Evolutionary conservation across 2,329 filamentous ascomycete genomes (phyloP).

Genomic region (Sporothrix curviconia): DNA sequence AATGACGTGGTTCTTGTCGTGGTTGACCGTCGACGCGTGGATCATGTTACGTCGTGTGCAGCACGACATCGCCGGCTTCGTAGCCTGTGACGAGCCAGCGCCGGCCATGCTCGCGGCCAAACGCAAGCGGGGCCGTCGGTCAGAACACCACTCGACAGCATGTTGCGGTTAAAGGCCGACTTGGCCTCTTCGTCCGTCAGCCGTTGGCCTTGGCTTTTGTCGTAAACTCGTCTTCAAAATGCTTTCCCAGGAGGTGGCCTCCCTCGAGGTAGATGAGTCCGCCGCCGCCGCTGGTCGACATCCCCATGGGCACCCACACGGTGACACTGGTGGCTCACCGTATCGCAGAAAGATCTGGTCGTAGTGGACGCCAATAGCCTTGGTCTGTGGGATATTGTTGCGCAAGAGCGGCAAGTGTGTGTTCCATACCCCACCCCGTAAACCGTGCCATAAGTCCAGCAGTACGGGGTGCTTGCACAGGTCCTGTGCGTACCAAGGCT

Average conservation of each 20-base stretch:
- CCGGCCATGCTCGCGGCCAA: conserved; percentile 24
- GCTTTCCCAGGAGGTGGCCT: conserved; percentile 33
- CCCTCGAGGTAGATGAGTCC: conserved; percentile 54
- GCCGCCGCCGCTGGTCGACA: conserved; percentile 46
- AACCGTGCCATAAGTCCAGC: conserved; percentile 42
- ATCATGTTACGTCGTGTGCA: conserved; percentile 39
- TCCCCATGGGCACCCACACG: conserved; percentile 52
- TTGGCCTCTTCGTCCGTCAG: conserved; percentile 46
- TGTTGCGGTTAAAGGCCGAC: conserved; percentile 51
- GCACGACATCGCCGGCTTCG: conserved; percentile 35
- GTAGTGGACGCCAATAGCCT: conserved; percentile 55
- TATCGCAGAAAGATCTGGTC: conserved; percentile 52
- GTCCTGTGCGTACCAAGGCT: conserved; percentile 46
- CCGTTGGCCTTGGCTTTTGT: conserved; percentile 39
- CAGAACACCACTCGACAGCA: conserved; percentile 50
- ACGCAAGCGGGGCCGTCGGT: conserved; percentile 40
- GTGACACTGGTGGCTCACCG: conserved; percentile 48
- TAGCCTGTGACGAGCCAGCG: conserved; percentile 33
- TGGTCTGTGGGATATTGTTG: conserved; percentile 50
- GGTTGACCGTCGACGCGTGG: conserved; percentile 51
- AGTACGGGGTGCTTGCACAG: conserved; percentile 49
- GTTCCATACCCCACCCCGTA: conserved; percentile 44
- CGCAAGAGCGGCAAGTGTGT: conserved; percentile 43
- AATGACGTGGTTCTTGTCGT: conserved; percentile 44
- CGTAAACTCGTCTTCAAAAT: conserved; percentile 45